Base-by-base conservation (phyloP, 805 yeast species). In the Lipomyces starkeyi region DNA sequence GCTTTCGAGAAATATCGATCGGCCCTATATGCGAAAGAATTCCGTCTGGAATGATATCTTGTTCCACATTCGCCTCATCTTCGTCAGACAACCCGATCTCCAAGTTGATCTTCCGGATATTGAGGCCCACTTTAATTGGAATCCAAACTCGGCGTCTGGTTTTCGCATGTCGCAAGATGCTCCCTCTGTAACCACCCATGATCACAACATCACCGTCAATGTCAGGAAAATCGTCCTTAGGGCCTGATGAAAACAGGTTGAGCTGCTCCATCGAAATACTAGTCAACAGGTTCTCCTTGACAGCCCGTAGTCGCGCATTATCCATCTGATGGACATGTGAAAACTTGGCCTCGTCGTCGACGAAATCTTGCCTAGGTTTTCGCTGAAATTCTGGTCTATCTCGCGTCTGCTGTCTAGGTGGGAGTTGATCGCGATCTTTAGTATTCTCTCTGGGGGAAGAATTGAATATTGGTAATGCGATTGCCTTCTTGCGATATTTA, bases 161-260 rank as follows among this genome's bases (percentile, higher is more conserved):
- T 13, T 80, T 80, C 0, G 85, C 75, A 74, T 91, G 95, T 57
- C 94, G 77, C 62, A 93, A 79, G 4, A 89, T 85, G 58, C 92
- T 86, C 1, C 98, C 98, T 73, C 98, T 82, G 78, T 90, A 93
- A 0, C 98, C 98, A 4, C 97, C 97, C 77, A 93, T 67, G 1
- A 93, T 81, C 1, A 93, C 85, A 1, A 93, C 83, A 74, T 93
- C 93, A 3, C 97, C 97, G 27, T 87, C 88, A 1, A 92, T 73
- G 32, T 84, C 85, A 7, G 78, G 77, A 64, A 77, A 73, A 8
- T 34, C 62, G 61, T 73, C 73, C 29, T 64, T 69, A 58, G 69
- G 58, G 68, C 62, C 65, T 55, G 74, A 68, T n/a, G 71, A 73
- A 55, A 76, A 68, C 62, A 20, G 73, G 25, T 14, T 47, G 11